phyloP scores from a whole-genome alignment of 2,329 filamentous ascomycete genomes.

The Colletotrichum spinosum region DNA sequence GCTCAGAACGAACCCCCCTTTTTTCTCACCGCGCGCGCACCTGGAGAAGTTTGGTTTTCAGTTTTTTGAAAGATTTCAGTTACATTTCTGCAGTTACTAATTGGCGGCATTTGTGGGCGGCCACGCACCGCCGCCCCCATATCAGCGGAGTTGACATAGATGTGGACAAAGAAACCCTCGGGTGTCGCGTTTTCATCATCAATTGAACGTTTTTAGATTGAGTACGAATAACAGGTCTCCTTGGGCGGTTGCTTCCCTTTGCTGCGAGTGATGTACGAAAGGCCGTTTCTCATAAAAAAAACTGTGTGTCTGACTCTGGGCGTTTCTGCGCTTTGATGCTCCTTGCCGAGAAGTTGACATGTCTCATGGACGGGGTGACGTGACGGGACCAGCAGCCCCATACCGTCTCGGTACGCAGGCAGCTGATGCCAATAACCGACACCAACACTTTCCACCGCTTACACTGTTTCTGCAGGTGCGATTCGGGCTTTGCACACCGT shows the following conservation, averaged over 20 bases:
- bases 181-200: slow-evolving; percentile 20
- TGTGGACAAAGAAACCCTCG: slow-evolving; percentile 6
- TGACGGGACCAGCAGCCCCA: too few relatives aligned
- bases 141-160: slow-evolving; percentile 20
- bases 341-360: background rate
- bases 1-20: background rate
- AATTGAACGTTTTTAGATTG: slow-evolving; percentile 24
- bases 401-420: too few relatives aligned
- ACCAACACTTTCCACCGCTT: too few relatives aligned
- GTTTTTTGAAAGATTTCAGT: background rate
- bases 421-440: too few relatives aligned
- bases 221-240: slow-evolving; percentile 28
- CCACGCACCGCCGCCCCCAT: background rate
- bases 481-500: too few relatives aligned
- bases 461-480: too few relatives aligned
- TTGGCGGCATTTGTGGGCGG: slow-evolving; percentile 33
- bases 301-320: too few relatives aligned
- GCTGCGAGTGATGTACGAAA: background rate
- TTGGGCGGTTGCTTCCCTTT: slow-evolving; percentile 7
- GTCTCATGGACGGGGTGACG: too few relatives aligned
- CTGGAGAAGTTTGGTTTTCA: background rate
- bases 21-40: background rate
- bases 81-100: slow-evolving; percentile 12
- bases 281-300: background rate
- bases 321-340: background rate